Base-by-base conservation (phyloP, 768 basidiomycete genomes). In the Rhodocollybia butyracea region DNA sequence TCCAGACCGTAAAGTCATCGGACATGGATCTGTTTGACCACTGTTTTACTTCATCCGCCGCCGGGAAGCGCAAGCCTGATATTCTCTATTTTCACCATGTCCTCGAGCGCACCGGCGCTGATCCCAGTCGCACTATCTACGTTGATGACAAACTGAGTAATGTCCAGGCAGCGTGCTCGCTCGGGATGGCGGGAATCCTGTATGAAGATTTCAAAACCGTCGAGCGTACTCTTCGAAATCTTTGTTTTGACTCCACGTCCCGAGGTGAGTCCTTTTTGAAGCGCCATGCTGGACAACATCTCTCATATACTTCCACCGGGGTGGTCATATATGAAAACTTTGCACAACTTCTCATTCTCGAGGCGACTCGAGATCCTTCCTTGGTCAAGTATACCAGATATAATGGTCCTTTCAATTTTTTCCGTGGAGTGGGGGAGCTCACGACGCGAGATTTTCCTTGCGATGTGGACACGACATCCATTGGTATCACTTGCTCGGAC, bases 91-190 rank as follows among this genome's bases (percentile, higher is more conserved):
- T 77, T 66, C 70, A 68, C 45, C 72, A 77, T 48, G 81, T 84
- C 15, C 62, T 85, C 29, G 64, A 66, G 19, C 63, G 73, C 17
- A 74, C 76, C 10, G 71, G 73, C 13, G 61, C 74, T 6, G 78
- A 83, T 46, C 81, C 83, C 2, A 61, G 59, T 2, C 68, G 65
- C 1, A 75, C 76, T 1, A 77, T 83, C 29, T 84, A 84, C 59
- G 76, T 85, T 11, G 84, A 85, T 50, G 83, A 84, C 68, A 80
- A 81, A 55, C 68, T 73, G 11, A 83, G 83, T 60, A 84, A 85
- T 55, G 78, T 86, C 3, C 61, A 82, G 7, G 74, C 80, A 2
- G 83, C 83, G 6, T 76, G 79, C 3, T 83, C 81, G 0, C 68
- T 84, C 7, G 84, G 84, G 7, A 68, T 84, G 45, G 70, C 76